A percentile compares a stretch with the other conserved stretches of the same genome.
Conservation (phyloP, 2,329 filamentous ascomycete genomes). For the Fusarium neocosmosporiellum region DNA sequence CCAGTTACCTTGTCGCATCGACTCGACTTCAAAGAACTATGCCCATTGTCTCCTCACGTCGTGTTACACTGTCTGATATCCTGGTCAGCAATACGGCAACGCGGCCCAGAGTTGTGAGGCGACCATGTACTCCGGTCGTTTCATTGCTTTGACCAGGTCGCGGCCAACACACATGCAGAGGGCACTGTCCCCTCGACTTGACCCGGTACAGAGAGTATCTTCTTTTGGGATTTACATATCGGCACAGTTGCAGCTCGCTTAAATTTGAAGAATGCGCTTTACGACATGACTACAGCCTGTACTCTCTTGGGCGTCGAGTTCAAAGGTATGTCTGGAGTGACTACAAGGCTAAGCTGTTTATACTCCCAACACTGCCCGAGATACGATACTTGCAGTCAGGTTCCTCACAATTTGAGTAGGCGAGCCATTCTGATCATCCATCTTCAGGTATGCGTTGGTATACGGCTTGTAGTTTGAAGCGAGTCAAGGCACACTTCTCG, state of each 20-base stretch:
- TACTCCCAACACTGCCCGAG: background rate
- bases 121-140: background rate
- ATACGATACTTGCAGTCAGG: background rate
- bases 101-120: slow-evolving; percentile 38
- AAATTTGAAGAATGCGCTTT: background rate
- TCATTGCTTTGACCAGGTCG: slow-evolving; percentile 9
- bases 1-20: background rate
- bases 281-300: background rate
- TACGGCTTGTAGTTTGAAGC: slow-evolving; percentile 58
- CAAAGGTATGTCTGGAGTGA: background rate
- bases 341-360: background rate
- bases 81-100: slow-evolving; percentile 62
- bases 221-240: background rate
- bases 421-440: slow-evolving; percentile 57
- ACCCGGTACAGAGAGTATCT: slow-evolving; percentile 12
- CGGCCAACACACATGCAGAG: slow-evolving; percentile 55
- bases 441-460: slow-evolving; percentile 63
- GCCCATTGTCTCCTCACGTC: slow-evolving; percentile 60
- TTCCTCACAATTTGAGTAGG: slow-evolving; percentile 64
- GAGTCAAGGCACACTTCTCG: slow-evolving; percentile 60
- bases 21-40: slow-evolving; percentile 50
- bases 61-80: slow-evolving; percentile 61
- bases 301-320: background rate
- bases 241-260: background rate
- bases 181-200: slow-evolving; percentile 66